Conservation (phyloP, 2,329 filamentous ascomycete genomes). For the Cadophora sp. region DNA sequence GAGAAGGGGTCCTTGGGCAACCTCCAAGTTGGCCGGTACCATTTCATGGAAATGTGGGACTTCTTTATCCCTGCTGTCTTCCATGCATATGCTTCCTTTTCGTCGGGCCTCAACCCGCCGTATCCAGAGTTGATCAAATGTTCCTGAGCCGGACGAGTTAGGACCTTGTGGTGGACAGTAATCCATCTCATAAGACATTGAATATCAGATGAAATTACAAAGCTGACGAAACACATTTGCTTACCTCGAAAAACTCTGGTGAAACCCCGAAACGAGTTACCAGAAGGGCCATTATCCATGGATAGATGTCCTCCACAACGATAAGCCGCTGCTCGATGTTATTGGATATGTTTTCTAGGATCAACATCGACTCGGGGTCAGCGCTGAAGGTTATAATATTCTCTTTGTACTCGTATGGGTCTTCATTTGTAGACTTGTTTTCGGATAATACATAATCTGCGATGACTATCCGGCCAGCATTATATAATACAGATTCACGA, state of each 20-base stretch:
- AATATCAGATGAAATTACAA: too few relatives aligned
- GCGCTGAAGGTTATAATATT: too few relatives aligned
- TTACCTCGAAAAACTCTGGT: not conserved
- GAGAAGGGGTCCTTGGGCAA: not conserved
- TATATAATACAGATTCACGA: too few relatives aligned
- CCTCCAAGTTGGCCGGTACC: conserved; percentile 1
- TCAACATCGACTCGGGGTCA: too few relatives aligned
- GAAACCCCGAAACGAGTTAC: not conserved
- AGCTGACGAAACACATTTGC: too few relatives aligned
- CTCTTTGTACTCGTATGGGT: too few relatives aligned
- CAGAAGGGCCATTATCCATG: not conserved
- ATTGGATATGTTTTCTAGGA: too few relatives aligned
- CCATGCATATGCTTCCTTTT: not conserved
- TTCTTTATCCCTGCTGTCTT: conserved; percentile 3
- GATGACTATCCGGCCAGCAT: too few relatives aligned
- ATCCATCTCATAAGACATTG: too few relatives aligned
- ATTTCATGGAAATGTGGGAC: not conserved
- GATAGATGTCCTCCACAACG: not conserved
- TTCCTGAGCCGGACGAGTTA: not conserved
- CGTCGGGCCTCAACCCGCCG: not conserved
- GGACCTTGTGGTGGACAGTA: too few relatives aligned
- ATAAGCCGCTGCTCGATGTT: not conserved
- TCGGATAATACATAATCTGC: too few relatives aligned
- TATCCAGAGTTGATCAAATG: not conserved
- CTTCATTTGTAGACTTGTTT: too few relatives aligned